These are phyloP conservation scores for Geotrichum phurueaensis DNA, from an alignment of 1,139 yeast species.

Conservation along the genomic window DNA sequence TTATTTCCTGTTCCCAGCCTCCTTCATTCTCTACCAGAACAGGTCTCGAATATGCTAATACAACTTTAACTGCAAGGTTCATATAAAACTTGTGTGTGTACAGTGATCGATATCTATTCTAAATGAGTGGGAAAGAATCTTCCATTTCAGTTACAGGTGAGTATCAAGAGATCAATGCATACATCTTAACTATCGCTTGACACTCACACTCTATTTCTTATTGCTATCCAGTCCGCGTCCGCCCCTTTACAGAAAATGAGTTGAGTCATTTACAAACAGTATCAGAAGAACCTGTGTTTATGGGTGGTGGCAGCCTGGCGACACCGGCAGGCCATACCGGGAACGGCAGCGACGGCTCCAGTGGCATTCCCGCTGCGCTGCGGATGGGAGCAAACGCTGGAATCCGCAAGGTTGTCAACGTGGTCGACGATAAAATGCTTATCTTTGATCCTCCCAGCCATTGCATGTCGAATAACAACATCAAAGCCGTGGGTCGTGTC, in stretches of 20 bases:
- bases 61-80: background rate
- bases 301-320: constrained; percentile 52
- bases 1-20: background rate
- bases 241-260: constrained; percentile 73
- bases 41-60: background rate
- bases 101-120: background rate
- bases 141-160: constrained; percentile 68
- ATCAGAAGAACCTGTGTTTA: constrained; percentile 38
- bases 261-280: constrained; percentile 37
- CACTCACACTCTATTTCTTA: background rate
- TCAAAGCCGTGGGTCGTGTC: constrained; percentile 40
- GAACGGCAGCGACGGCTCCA: constrained; percentile 22
- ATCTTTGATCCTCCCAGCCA: constrained; percentile 77
- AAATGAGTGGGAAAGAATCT: constrained; percentile 43
- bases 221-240: constrained; percentile 44
- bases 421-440: constrained; percentile 82
- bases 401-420: constrained; percentile 66
- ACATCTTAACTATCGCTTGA: background rate
- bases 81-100: constrained; percentile 1
- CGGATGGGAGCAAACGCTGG: constrained; percentile 38
- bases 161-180: constrained; percentile 1
- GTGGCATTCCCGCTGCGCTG: constrained; percentile 16
- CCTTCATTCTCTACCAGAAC: background rate
- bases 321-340: constrained; percentile 22
- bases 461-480: constrained; percentile 31